These are phyloP conservation scores for Conidiobolus incongruus DNA, from an alignment of 371 early-diverging fungal species.

Conservation along the genomic window DNA sequence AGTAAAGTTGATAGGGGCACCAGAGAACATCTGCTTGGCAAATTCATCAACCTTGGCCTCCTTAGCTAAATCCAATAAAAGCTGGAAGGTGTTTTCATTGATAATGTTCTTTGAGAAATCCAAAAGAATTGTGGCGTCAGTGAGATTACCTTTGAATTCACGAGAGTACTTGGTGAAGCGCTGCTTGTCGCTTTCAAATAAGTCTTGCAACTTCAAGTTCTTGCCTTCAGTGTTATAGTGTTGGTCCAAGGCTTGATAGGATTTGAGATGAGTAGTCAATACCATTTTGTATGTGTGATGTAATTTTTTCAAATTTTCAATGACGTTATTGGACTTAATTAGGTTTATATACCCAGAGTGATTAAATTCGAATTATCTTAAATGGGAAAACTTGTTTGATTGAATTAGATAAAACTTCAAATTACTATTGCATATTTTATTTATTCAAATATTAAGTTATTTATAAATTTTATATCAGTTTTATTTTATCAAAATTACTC, in stretches of 20 bases:
- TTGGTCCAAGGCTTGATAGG: constrained; percentile 66
- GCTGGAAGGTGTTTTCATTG: constrained; percentile 46
- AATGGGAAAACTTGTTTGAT: no score
- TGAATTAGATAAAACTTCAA: no score
- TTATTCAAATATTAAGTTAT: no score
- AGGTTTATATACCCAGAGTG: no score
- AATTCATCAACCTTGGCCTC: constrained; percentile 69
- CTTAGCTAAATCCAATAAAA: constrained; percentile 58
- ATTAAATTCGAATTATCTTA: no score
- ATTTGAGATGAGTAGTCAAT: constrained; percentile 38
- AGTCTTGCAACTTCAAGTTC: constrained; percentile 43
- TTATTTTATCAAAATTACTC: no score
- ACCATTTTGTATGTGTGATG: constrained; percentile 21
- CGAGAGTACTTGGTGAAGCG: constrained; percentile 64
- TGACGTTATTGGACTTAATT: no score
- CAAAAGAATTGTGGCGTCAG: constrained; percentile 46
- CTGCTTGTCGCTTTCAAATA: constrained; percentile 43
- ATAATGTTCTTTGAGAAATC: constrained; percentile 91
- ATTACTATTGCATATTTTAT: no score
- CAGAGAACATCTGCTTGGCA: constrained; percentile 84
- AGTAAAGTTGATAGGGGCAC: constrained; percentile 93
- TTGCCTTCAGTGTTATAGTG: constrained; percentile 61
- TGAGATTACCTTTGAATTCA: constrained; percentile 35
- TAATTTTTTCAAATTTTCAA: no score
- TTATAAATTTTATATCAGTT: no score